Conservation (phyloP, 2,329 filamentous ascomycete genomes). For the Hymenoscyphus repandus region DNA sequence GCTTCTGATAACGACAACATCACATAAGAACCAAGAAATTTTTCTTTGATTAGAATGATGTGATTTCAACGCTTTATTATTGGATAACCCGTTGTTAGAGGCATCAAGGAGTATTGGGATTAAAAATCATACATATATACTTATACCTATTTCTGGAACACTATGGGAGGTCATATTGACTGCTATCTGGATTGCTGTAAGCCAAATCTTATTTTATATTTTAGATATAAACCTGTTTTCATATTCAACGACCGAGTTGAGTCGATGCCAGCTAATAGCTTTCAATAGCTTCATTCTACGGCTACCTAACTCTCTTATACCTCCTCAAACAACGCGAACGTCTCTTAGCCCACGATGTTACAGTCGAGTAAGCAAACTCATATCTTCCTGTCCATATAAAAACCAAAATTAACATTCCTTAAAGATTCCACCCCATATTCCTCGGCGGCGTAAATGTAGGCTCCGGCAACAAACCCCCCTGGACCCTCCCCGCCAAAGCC, state of each 20-base stretch:
- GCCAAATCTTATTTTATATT: slow-evolving; percentile 15
- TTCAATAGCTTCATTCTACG: slow-evolving; percentile 56
- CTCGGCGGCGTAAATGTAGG: slow-evolving; percentile 60
- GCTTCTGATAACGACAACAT: no score
- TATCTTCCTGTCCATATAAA: background rate
- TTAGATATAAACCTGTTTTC: background rate
- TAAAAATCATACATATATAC: no score
- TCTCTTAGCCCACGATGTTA: slow-evolving; percentile 53
- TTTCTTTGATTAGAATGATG: no score
- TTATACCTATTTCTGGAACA: no score
- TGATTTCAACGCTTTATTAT: no score
- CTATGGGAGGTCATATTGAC: slow-evolving; percentile 58
- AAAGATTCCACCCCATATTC: slow-evolving; percentile 67
- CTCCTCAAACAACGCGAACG: slow-evolving; percentile 49
- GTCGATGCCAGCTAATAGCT: background rate
- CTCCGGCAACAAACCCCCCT: slow-evolving; percentile 69
- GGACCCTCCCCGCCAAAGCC: slow-evolving; percentile 64
- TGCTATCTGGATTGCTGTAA: slow-evolving; percentile 63
- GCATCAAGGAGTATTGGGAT: no score
- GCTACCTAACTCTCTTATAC: slow-evolving; percentile 52
- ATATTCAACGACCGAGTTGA: background rate
- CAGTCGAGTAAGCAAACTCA: slow-evolving; percentile 54
- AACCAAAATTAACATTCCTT: background rate
- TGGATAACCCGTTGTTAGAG: no score
- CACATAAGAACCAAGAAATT: no score